Evolutionary conservation across 768 basidiomycete species (phyloP), one percentile per base, ranked within the genome.

Genomic region (Suillus clintonianus): DNA sequence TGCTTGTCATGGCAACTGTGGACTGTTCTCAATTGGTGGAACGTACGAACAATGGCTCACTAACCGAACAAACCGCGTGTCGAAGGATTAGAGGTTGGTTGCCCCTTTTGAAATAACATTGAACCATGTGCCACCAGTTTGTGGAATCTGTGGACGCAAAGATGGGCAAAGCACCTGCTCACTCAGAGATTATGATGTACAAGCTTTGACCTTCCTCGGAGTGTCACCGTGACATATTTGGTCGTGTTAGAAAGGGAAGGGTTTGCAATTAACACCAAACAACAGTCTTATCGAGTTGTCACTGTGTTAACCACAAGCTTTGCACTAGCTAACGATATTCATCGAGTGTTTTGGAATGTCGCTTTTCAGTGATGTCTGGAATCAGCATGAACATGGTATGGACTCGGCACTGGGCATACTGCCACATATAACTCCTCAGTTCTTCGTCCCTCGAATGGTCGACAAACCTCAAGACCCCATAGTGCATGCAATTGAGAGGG

Each of bases 391-490:
- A n/a, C 19, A 30, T 47, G 36, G 22, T 27, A n/a, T 62, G 30
- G 36, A 39, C n/a, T 5, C 22, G 5, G 43, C 8, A 42, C 34
- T 75, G n/a, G 67, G 76, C 34, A 70, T 70, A 24, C 74, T 86
- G 24, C 74, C 82, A 10, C 75, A 77, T 7, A 72, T 86, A 50
- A 66, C 73, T 17, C 79, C 84, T 0, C 73, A 64, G 15, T 92
- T 92, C 73, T 86, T 83, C 61, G 79, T 91, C n/a, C 88, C 90
- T 11, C 74, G 68, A n/a, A 75, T 94, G 51, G 76, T 81, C n/a
- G 84, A 92, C 63, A 86, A 83, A 66, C 91, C 91, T 3, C 91
- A 92, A 70, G 88, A 94, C 72, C 91, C 91, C 2, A 91, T 92
- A 65, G 78, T 92, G 73, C 86, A 89, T 48, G 76, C 80, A 19